phyloP scores from a whole-genome alignment of 306 rosid genomes.

The Dicorynia guianensis region DNA sequence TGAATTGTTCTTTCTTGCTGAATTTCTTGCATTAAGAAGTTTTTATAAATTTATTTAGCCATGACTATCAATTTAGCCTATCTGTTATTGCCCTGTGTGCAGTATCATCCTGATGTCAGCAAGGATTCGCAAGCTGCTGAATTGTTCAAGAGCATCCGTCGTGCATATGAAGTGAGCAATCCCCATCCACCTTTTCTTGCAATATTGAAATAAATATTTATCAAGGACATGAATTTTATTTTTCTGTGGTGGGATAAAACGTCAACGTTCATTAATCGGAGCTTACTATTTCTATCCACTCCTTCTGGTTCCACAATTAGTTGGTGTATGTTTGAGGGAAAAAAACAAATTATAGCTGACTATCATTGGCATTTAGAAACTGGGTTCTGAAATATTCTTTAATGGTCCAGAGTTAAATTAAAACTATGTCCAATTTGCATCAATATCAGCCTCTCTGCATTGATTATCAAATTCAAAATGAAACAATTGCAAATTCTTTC shows the following conservation, averaged over 20 bases:
- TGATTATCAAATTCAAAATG: conserved; percentile 27
- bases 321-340: no score
- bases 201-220: conserved; percentile 17
- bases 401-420: neutral
- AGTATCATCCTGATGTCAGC: conserved; percentile 97
- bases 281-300: no score
- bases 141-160: conserved; percentile 76
- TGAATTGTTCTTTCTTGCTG: neutral
- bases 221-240: neutral
- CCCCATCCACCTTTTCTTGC: conserved; percentile 33
- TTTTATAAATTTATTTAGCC: neutral
- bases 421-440: neutral
- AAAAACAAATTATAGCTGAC: neutral
- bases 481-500: neutral
- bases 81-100: conserved; percentile 45
- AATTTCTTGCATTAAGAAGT: conserved; percentile 16
- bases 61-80: neutral
- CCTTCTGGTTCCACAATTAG: no score
- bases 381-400: no score
- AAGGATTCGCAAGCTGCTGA: conserved; percentile 74
- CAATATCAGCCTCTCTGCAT: conserved; percentile 6
- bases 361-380: conserved; percentile 14
- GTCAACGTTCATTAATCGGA: neutral
- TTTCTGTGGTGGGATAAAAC: conserved; percentile 25
- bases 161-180: conserved; percentile 79